These are phyloP conservation scores for Avena sativa DNA, from an alignment of 176 grass and related monocot genomes.

Conservation along the genomic window DNA sequence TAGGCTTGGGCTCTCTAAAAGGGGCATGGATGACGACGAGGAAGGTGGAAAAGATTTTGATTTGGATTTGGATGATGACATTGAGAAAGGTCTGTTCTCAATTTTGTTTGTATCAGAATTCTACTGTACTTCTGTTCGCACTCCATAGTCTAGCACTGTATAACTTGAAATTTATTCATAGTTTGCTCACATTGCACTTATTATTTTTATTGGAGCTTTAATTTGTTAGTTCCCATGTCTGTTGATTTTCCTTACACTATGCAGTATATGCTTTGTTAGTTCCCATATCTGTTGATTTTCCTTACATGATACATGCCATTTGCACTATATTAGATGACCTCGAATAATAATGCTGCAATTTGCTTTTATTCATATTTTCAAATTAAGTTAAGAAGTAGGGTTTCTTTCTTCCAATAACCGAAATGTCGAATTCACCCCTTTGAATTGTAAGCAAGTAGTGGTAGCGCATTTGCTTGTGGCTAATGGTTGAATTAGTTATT, in stretches of 20 bases:
- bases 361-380: slow-evolving; percentile 4
- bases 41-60: slow-evolving; percentile 82
- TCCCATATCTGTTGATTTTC: not conserved
- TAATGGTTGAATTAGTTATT: not conserved
- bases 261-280: slow-evolving; percentile 31
- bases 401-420: not conserved
- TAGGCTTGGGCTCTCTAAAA: slow-evolving; percentile 63
- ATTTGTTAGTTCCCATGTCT: not conserved
- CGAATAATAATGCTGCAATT: not conserved
- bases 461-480: not conserved
- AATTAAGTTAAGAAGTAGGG: not conserved
- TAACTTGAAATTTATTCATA: slow-evolving; percentile 7
- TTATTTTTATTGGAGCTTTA: slow-evolving; percentile 20
- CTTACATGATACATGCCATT: not conserved
- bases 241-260: not conserved
- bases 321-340: slow-evolving; percentile 6
- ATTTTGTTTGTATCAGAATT: not conserved
- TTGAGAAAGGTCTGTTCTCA: slow-evolving; percentile 79
- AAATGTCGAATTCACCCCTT: not conserved
- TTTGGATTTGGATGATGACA: slow-evolving; percentile 97
- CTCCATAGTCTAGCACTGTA: not conserved
- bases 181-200: not conserved
- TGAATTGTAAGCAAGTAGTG: slow-evolving; percentile 10
- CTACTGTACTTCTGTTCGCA: slow-evolving; percentile 1
- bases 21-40: slow-evolving; percentile 82